Conservation (phyloP, 2,329 filamentous ascomycete genomes). For the Stagonosporopsis tanaceti region DNA sequence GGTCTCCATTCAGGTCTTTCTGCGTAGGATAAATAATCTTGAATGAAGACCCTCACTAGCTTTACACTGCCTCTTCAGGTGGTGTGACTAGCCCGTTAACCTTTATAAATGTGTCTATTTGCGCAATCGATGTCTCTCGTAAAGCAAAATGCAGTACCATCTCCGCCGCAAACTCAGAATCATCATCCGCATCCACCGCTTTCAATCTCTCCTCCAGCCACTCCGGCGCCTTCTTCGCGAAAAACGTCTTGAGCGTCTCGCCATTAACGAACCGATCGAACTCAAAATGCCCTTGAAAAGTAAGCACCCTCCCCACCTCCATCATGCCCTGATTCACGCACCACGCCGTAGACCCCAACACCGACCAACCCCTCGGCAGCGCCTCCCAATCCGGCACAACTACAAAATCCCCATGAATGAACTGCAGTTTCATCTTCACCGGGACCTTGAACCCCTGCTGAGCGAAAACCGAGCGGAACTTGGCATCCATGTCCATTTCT, state of each 20-base stretch:
- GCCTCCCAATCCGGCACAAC: slow-evolving; percentile 23
- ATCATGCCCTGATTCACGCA: slow-evolving; percentile 54
- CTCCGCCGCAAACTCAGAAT: slow-evolving; percentile 41
- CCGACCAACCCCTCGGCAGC: slow-evolving; percentile 32
- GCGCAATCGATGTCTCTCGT: slow-evolving; percentile 13
- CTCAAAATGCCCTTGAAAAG: slow-evolving; percentile 55
- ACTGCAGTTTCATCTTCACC: slow-evolving; percentile 44
- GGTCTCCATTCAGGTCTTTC: not conserved
- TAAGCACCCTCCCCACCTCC: slow-evolving; percentile 50
- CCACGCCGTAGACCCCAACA: slow-evolving; percentile 37
- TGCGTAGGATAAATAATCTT: not conserved
- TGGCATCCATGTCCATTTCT: slow-evolving; percentile 26
- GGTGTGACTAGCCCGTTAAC: slow-evolving; percentile 33
- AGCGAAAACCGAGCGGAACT: slow-evolving; percentile 15
- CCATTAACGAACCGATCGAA: slow-evolving; percentile 54
- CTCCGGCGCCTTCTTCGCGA: slow-evolving; percentile 33
- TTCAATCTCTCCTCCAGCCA: slow-evolving; percentile 30
- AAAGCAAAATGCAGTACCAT: slow-evolving; percentile 46
- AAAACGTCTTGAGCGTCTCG: slow-evolving; percentile 50
- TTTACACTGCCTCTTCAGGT: slow-evolving; percentile 17
- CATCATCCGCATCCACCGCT: slow-evolving; percentile 36
- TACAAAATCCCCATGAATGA: slow-evolving; percentile 51
- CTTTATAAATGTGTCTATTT: slow-evolving; percentile 1
- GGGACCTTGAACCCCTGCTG: slow-evolving; percentile 1
- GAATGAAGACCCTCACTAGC: not conserved